Percentiles rank a stretch among this genome's conserved stretches.
Conservation (phyloP, 2,329 filamentous ascomycete genomes). For the Ascochyta rabiei region DNA sequence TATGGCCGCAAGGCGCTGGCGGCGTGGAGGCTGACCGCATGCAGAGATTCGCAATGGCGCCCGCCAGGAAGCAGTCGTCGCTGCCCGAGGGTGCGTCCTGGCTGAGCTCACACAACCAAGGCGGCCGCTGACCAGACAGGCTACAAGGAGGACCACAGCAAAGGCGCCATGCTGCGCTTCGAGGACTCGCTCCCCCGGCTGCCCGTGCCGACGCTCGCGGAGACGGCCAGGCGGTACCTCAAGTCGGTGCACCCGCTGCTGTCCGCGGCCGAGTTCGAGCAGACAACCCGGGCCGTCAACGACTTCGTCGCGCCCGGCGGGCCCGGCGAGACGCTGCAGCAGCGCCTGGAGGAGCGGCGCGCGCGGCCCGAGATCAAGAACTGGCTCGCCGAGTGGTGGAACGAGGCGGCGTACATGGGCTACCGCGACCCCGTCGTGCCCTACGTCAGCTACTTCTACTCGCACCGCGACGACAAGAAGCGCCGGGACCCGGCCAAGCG, state of each 20-base stretch:
- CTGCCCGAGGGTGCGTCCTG: slow-evolving; percentile 53
- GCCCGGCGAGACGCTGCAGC: slow-evolving; percentile 81
- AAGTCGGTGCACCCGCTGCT: slow-evolving; percentile 80
- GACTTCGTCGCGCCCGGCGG: slow-evolving; percentile 90
- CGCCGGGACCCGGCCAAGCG: slow-evolving; percentile 89
- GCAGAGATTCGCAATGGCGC: slow-evolving; percentile 46
- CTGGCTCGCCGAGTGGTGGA: slow-evolving; percentile 99
- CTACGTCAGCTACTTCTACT: slow-evolving; percentile 99
- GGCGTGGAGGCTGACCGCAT: slow-evolving; percentile 11
- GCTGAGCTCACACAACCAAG: no score
- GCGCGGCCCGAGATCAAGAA: slow-evolving; percentile 84
- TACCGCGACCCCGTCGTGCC: slow-evolving; percentile 97
- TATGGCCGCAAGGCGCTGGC: neutral
- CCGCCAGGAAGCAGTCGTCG: slow-evolving; percentile 51
- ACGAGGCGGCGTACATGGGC: slow-evolving; percentile 86
- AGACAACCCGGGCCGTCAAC: slow-evolving; percentile 80
- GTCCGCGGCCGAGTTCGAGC: slow-evolving; percentile 69
- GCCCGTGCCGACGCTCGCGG: slow-evolving; percentile 80
- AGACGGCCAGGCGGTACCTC: slow-evolving; percentile 80
- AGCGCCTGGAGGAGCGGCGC: slow-evolving; percentile 79
- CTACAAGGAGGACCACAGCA: slow-evolving; percentile 79
- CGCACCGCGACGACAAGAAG: slow-evolving; percentile 89
- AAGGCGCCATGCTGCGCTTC: slow-evolving; percentile 81
- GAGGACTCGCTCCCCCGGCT: slow-evolving; percentile 83
- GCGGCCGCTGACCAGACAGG: no score